A percentile compares a stretch with the other conserved stretches of the same genome.
phyloP scores from a whole-genome alignment of 208 protist genomes.

The Leishmania major region DNA sequence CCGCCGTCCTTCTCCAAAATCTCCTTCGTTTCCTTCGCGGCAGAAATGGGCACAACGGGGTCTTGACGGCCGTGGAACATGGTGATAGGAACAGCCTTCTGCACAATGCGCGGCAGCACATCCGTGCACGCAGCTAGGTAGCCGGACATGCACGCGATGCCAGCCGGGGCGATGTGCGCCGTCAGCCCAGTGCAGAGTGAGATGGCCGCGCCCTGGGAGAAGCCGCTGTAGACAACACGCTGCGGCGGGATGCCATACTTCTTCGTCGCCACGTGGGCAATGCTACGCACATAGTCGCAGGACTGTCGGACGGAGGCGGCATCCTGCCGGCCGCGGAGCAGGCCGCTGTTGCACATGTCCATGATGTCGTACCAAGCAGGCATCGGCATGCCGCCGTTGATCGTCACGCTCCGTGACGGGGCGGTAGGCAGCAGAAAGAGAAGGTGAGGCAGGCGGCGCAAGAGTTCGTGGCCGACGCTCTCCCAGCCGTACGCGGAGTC shows the following conservation, averaged over 20 bases:
- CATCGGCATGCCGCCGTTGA: constrained; percentile 89
- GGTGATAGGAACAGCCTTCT: constrained; percentile 42
- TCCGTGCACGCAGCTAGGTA: constrained; percentile 67
- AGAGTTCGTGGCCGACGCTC: constrained; percentile 65
- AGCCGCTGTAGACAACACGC: constrained; percentile 91
- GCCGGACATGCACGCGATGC: constrained; percentile 75
- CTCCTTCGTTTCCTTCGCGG: constrained; percentile 48
- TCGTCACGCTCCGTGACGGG: constrained; percentile 74
- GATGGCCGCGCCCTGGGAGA: constrained; percentile 91
- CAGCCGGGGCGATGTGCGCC: constrained; percentile 60
- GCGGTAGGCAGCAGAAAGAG: constrained; percentile 93
- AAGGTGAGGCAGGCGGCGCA: constrained; percentile 71
- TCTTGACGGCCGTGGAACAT: constrained; percentile 86
- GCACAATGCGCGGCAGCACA: constrained; percentile 46
- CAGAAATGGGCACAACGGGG: constrained; percentile 68
- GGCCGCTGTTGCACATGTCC: constrained; percentile 36
- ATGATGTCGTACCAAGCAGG: constrained; percentile 93
- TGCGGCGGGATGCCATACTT: constrained; percentile 61
- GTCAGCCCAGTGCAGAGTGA: constrained; percentile 74
- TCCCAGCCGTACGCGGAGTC: constrained; percentile 91
- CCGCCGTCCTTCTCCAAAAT: constrained; percentile 46
- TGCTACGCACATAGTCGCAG: constrained; percentile 68
- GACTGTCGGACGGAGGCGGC: constrained; percentile 52
- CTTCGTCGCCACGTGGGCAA: constrained; percentile 52
- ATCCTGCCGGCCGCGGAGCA: constrained; percentile 50